Percentiles rank a stretch among this genome's conserved stretches.
phyloP scores from a whole-genome alignment of 257 asterid genomes.

The Schizonepeta tenuifolia region DNA sequence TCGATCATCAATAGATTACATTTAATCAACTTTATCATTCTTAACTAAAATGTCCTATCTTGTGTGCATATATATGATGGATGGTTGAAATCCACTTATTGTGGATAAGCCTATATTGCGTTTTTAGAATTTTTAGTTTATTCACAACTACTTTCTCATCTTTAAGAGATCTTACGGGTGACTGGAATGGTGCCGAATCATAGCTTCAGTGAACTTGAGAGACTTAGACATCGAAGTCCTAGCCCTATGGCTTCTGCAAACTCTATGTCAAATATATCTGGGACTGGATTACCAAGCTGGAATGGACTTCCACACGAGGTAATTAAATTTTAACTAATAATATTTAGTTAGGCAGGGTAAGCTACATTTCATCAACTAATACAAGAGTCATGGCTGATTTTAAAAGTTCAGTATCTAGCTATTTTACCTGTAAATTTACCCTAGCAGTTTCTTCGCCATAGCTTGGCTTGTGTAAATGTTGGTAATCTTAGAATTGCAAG shows the following conservation, averaged over 20 bases:
- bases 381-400: not conserved
- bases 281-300: conserved; percentile 79
- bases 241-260: conserved; percentile 96
- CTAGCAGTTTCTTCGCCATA: not conserved
- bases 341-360: not conserved
- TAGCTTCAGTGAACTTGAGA: conserved; percentile 78
- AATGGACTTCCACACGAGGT: conserved; percentile 86
- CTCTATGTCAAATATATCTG: conserved; percentile 63
- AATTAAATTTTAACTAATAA: not conserved
- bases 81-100: not conserved
- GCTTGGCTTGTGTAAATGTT: not conserved
- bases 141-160: not conserved
- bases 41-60: not conserved
- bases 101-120: not conserved
- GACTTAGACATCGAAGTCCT: conserved; percentile 91
- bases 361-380: not conserved
- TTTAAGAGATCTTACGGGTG: conserved; percentile 69
- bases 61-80: conserved; percentile 4
- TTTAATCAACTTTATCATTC: not conserved
- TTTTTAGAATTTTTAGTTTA: not conserved
- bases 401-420: conserved; percentile 7
- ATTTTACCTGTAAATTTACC: not conserved
- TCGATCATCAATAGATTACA: not conserved
- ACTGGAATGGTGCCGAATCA: conserved; percentile 85
- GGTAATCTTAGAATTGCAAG: not conserved